Conservation (phyloP, 73 alveolate species). For the Tetrahymena thermophila region DNA sequence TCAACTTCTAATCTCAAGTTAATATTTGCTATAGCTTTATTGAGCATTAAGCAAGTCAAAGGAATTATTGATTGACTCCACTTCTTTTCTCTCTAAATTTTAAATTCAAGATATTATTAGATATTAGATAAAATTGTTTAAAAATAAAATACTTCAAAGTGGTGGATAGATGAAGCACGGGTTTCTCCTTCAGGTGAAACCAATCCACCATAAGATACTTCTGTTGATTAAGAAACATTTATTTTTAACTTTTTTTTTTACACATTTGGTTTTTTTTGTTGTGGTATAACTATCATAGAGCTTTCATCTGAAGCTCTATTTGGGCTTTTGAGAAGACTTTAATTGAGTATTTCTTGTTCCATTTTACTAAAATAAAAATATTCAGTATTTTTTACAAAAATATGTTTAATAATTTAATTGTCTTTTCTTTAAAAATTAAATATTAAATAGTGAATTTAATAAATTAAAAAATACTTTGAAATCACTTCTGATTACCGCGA, state of each 20-base stretch:
- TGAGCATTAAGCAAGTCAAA: not conserved
- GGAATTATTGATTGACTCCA: not conserved
- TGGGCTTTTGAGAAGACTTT: not conserved
- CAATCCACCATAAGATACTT: not conserved
- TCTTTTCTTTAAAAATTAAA: not conserved
- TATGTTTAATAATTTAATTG: not conserved
- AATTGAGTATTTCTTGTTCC: not conserved
- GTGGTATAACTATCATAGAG: not conserved
- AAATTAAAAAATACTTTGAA: not conserved
- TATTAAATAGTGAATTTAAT: not conserved
- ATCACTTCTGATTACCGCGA: not conserved
- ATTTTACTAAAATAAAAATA: not conserved
- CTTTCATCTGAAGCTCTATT: not conserved
- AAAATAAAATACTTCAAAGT: not conserved
- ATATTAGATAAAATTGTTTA: not conserved
- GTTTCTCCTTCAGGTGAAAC: not conserved
- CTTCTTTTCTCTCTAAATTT: not conserved
- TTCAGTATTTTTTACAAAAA: not conserved
- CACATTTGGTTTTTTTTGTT: not conserved
- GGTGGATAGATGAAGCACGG: not conserved
- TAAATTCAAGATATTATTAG: not conserved
- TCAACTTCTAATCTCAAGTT: not conserved
- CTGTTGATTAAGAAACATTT: not conserved
- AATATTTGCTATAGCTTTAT: not conserved
- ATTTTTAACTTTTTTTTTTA: not conserved